phyloP scores from a whole-genome alignment of 1,139 yeast genomes.

The Pichiaceae sp. region DNA sequence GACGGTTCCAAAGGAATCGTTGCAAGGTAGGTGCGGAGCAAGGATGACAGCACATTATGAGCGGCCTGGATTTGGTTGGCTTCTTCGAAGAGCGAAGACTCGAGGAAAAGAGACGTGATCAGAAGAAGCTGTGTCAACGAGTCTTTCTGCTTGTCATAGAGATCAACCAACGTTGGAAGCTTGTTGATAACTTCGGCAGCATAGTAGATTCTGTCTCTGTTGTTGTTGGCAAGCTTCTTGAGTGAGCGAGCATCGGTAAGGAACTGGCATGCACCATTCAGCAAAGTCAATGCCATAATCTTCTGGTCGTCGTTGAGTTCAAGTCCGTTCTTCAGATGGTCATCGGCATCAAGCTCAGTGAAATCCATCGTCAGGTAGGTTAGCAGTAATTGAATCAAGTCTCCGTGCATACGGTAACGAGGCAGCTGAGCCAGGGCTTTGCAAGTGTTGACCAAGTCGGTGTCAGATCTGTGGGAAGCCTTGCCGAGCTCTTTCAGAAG shows the following conservation, averaged over 20 bases:
- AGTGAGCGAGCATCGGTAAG: not conserved
- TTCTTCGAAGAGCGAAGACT: slow-evolving; percentile 5
- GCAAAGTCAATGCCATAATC: not conserved
- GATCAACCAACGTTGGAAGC: slow-evolving; percentile 9
- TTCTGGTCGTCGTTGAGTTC: not conserved
- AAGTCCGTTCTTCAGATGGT: not conserved
- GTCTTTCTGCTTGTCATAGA: slow-evolving; percentile 11
- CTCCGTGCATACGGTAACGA: slow-evolving; percentile 19
- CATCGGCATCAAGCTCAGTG: slow-evolving; percentile 15
- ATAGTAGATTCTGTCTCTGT: slow-evolving; percentile 11
- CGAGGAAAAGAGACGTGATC: slow-evolving; percentile 6
- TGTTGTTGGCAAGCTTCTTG: not conserved
- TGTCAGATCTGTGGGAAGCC: slow-evolving; percentile 12
- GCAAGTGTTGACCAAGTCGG: not conserved
- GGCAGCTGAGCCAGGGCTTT: slow-evolving; percentile 18
- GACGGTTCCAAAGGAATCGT: not conserved
- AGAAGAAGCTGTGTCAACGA: slow-evolving; percentile 6
- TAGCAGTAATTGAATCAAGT: slow-evolving; percentile 30
- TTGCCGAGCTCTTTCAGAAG: slow-evolving; percentile 30
- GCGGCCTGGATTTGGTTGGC: slow-evolving; percentile 9
- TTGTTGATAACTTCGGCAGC: slow-evolving; percentile 4
- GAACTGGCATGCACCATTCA: not conserved
- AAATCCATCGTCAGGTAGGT: slow-evolving; percentile 35
- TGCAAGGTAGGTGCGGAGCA: slow-evolving; percentile 6
- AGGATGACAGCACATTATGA: slow-evolving; percentile 3